Base-by-base conservation (phyloP, 2,329 filamentous ascomycete species). In the Clarireedia hainanense region DNA sequence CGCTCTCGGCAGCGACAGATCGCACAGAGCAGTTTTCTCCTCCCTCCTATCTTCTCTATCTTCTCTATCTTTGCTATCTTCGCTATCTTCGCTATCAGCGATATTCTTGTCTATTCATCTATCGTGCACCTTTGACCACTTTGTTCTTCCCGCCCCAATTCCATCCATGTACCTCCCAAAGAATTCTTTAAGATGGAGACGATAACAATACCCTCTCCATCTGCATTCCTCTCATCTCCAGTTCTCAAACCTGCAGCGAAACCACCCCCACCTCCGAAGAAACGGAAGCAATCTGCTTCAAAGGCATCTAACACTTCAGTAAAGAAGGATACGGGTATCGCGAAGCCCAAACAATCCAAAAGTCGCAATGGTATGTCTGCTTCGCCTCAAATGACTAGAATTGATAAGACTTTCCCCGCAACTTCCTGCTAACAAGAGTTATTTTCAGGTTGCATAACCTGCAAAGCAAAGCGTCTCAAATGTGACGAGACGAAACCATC, bases 401-500 rank as follows among this genome's bases (percentile, higher is more conserved):
- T 42, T 58, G 62, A 64, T 66, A 64, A 62, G 63, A 49, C 30
- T 37, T 42, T 23, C 37, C 36, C 24, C 42, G 40, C 43, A 56
- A 40, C 48, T 47, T 42, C 49, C 52, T 30, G 46, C 55, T 57
- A 47, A 60, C 55, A 50, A 49, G 46, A 54, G 61, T 50, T 58
- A 7, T 47, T 56, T 30, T 20, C 67, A 88, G 85, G 85, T 61
- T 89, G 85, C 71, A 77, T 83, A 63, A 88, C 85, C 54, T 89
- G 85, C 74, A 89, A 88, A 71, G 77, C 80, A 59, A 88, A 88
- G 71, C 76, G 85, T 57, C 72, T 89, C 52, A 89, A 88, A 71
- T 89, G 85, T 71, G 85, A 88, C 68, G 85, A 89, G 72, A 81
- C 79, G 47, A 87, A 88, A 62, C 85, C 85, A 0, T 77, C 75